Evolutionary conservation across 139 green algal genomes (phyloP), one percentile per base, ranked within the genome.

Genomic region (Limnomonas spitsbergensis): DNA sequence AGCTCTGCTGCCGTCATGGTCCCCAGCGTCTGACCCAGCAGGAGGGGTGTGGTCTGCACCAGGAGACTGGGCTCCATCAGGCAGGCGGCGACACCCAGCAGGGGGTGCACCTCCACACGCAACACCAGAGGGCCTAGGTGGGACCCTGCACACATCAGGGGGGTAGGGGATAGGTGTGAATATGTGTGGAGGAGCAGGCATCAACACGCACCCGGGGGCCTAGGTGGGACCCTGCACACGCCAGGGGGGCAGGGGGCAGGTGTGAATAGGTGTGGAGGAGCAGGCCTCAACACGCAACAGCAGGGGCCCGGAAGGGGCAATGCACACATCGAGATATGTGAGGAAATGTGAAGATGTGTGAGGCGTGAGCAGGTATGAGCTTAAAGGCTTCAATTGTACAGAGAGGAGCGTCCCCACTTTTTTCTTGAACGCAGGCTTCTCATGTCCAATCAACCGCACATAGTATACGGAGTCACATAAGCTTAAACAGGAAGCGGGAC

Each of bases 81-180:
- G 29, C 61, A 72, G 9, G 61, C 61, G 9, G 61, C 29, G 27
- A 34, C 26, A 7, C 61, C 61, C 61, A 72, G 47, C 20, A 61
- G 26, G 26, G 61, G 61, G 29, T 72, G 61, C 26, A 72, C 61
- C 61, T 72, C 61, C 61, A 72, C 61, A 37, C 61, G 61, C 26
- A 37, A 39, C 27, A 72, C 27, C 9, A 39, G 9, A 37, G 61
- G 61, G 29, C 61, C 61, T 7, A 72, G 61, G 27, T 39, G 27
- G 6, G 61, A 72, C 6, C 7, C 61, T 72, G 29, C 27, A 39
- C 27, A 34, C 61, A 72, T 7, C 26, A 72, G 29, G 26, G 61
- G 9, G 26, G 47, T 14, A 20, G 47, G 47, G 47, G 47, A 20
- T 37, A 72, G 29, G 29, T 20, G 9, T 34, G 27, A 72, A 61